Percentiles rank a stretch among this genome's conserved stretches.
Conservation (phyloP, 192 early-diverging fungal species). For the Gorgonomyces haynaldii region DNA sequence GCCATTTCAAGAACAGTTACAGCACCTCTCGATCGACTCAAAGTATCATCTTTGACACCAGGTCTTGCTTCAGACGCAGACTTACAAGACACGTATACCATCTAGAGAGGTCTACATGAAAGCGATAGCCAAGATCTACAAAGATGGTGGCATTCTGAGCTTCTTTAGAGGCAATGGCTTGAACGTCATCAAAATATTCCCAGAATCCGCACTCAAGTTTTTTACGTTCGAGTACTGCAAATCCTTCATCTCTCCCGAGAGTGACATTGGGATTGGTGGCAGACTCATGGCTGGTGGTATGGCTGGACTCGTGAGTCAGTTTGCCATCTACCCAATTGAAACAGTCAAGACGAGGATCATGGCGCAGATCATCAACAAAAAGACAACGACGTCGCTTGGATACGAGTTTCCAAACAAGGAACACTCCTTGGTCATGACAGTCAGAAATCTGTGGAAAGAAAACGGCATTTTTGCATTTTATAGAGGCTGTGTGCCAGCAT, state of each 20-base stretch:
- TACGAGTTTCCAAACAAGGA: neutral
- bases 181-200: constrained; percentile 66
- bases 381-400: constrained; percentile 7
- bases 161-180: constrained; percentile 70
- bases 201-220: constrained; percentile 67
- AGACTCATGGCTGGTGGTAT: constrained; percentile 62
- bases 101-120: constrained; percentile 13
- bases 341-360: constrained; percentile 66
- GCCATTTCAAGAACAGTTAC: constrained; percentile 60
- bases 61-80: constrained; percentile 13
- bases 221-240: constrained; percentile 59
- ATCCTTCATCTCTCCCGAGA: constrained; percentile 24
- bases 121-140: constrained; percentile 46
- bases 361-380: constrained; percentile 37
- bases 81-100: constrained; percentile 11
- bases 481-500: constrained; percentile 42
- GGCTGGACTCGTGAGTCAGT: constrained; percentile 60
- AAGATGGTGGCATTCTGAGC: constrained; percentile 49
- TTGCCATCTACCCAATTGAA: constrained; percentile 65
- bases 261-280: constrained; percentile 35
- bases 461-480: constrained; percentile 55
- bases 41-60: constrained; percentile 41
- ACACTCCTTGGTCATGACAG: constrained; percentile 35
- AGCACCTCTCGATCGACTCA: constrained; percentile 64
- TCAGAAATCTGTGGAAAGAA: constrained; percentile 45